A percentile compares a stretch with the other conserved stretches of the same genome.
phyloP scores from a whole-genome alignment of 2,329 filamentous ascomycete species.

The Aureobasidium namibiae region DNA sequence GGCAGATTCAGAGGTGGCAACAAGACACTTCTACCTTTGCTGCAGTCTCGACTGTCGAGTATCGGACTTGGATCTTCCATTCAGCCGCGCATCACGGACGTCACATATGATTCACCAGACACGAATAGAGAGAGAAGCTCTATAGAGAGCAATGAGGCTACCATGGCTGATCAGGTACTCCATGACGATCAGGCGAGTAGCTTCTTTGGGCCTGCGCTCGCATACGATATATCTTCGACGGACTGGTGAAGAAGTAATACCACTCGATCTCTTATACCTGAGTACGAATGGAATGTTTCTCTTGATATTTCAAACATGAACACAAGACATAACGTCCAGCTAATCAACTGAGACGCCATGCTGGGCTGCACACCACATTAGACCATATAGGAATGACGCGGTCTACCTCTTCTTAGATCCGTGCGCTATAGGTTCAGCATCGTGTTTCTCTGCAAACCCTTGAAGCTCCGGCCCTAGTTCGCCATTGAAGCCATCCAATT shows the following conservation, averaged over 20 bases:
- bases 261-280: too few species aligned
- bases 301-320: too few species aligned
- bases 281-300: too few species aligned
- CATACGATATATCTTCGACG: not conserved
- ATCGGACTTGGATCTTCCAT: not conserved
- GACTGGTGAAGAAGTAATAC: too few species aligned
- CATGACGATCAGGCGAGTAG: not conserved
- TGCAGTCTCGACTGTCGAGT: not conserved
- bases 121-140: not conserved
- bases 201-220: not conserved
- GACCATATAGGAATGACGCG: too few species aligned
- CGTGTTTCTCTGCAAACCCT: too few species aligned
- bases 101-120: constrained; percentile 3
- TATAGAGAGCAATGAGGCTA: constrained; percentile 1
- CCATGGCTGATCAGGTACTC: not conserved
- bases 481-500: not conserved
- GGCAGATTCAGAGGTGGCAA: not conserved
- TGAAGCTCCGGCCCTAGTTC: too few species aligned
- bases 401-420: too few species aligned
- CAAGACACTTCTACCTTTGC: not conserved
- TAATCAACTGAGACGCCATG: too few species aligned
- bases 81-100: not conserved
- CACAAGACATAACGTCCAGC: too few species aligned
- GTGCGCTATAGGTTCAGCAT: too few species aligned
- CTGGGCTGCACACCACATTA: too few species aligned